Percentiles rank a stretch among this genome's conserved stretches.
These are phyloP conservation scores for Verticillium isaacii DNA, from an alignment of 2,329 filamentous ascomycete genomes.

Conservation along the genomic window DNA sequence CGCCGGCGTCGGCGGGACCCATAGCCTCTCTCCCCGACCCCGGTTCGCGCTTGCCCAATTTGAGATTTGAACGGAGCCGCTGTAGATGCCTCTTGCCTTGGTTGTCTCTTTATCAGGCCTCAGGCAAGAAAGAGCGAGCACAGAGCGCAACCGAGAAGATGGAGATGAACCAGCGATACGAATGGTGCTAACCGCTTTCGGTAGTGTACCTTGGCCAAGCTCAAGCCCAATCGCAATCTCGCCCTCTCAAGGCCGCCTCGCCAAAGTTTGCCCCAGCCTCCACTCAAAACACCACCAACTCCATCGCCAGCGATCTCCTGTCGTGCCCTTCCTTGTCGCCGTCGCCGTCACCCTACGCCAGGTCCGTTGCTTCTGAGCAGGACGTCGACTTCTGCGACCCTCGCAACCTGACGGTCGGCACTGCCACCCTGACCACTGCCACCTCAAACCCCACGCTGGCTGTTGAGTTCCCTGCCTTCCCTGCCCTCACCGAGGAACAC, in stretches of 20 bases:
- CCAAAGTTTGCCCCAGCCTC: slow-evolving; percentile 34
- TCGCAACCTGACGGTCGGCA: slow-evolving; percentile 72
- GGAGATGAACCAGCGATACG: neutral
- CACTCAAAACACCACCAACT: slow-evolving; percentile 24
- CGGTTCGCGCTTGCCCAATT: neutral
- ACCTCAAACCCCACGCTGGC: slow-evolving; percentile 44
- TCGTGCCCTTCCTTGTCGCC: slow-evolving; percentile 83
- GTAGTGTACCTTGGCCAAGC: slow-evolving; percentile 39
- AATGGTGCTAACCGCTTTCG: slow-evolving; percentile 27
- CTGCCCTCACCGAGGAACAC: slow-evolving; percentile 62
- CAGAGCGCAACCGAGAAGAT: neutral
- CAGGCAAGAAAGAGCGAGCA: neutral
- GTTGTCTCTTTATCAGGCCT: neutral
- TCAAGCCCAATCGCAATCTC: slow-evolving; percentile 28
- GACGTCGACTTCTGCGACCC: slow-evolving; percentile 89
- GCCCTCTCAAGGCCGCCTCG: slow-evolving; percentile 48
- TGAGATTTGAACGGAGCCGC: neutral
- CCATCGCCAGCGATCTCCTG: slow-evolving; percentile 63
- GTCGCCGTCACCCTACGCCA: slow-evolving; percentile 75
- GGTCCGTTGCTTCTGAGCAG: slow-evolving; percentile 62
- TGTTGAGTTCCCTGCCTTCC: slow-evolving; percentile 61
- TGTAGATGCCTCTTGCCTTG: neutral
- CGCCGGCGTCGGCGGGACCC: neutral
- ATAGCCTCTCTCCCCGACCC: neutral
- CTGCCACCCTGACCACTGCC: slow-evolving; percentile 27